These are phyloP conservation scores for Helicostylum pulchrum DNA, from an alignment of 192 early-diverging fungal species.

Conservation along the genomic window DNA sequence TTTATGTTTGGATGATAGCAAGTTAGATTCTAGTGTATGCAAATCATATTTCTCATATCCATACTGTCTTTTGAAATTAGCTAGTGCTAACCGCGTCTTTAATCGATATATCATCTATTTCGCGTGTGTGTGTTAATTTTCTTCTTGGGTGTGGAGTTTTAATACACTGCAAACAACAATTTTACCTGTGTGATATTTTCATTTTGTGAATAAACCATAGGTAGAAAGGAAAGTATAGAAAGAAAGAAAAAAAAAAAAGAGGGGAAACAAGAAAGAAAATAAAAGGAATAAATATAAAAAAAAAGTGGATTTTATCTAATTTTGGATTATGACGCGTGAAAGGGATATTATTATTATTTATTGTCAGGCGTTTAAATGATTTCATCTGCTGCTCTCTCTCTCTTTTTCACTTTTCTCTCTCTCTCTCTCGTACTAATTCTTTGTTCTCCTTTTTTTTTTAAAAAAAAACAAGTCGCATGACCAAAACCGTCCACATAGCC, in stretches of 20 bases:
- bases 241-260: neutral
- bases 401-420: too few relatives aligned
- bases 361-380: conserved; percentile 19
- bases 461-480: conserved; percentile 6
- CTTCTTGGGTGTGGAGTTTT: neutral
- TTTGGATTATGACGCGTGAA: conserved; percentile 18
- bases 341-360: conserved; percentile 1
- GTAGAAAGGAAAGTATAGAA: neutral
- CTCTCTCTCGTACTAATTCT: too few relatives aligned
- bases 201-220: neutral
- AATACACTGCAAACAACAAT: neutral
- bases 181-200: neutral
- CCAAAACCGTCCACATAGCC: conserved; percentile 12
- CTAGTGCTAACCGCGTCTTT: conserved; percentile 27
- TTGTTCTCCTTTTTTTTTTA: too few relatives aligned
- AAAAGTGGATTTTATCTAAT: conserved; percentile 9
- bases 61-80: conserved; percentile 30
- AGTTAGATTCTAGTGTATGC: conserved; percentile 14
- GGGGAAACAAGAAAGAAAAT: neutral
- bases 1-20: neutral
- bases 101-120: conserved; percentile 27
- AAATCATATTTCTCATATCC: conserved; percentile 29
- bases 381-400: conserved; percentile 13
- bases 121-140: neutral
- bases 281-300: neutral